Evolutionary conservation across 2,329 filamentous ascomycete species (phyloP), one percentile per base, ranked within the genome.

Genomic region (Magnaporthiopsis rhizophila): DNA sequence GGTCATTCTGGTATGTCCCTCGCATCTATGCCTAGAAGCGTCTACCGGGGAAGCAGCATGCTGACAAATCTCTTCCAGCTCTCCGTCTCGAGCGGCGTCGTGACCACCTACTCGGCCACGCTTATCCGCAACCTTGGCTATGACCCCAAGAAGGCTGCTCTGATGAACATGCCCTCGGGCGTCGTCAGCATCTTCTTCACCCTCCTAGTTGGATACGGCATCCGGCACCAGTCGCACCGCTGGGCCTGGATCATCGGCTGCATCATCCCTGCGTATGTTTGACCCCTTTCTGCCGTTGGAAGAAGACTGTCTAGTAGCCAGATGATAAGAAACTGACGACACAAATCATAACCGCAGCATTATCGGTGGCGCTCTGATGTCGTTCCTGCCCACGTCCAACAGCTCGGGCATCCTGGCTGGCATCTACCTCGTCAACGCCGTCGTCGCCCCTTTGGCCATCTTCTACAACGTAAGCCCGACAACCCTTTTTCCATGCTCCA

Each of bases 371-470:
- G 78, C 76, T 0, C 69, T 82, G 36, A 81, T 83, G 79, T 83
- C 81, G 0, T 83, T 82, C 67, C 70, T 81, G 13, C 76, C 79
- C 4, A 70, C 73, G 1, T 72, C 69, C 38, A 79, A 82, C 66
- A 76, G 75, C 38, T 71, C 75, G 0, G 82, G 81, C 4, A 73
- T 77, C 8, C 73, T 82, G 21, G 78, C 74, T 3, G 79, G 79
- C 18, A 78, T 81, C 62, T 82, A 81, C 68, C 73, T 81, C 2
- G 77, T 82, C 66, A 81, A 81, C 62, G 78, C 78, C 18, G 78
- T 81, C 3, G 76, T 79, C 6, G 77, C 77, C 0, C 77, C 78
- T 0, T 66, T 80, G 50, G 71, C 76, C 6, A 69, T 81, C 57
- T 78, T 79, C 68, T 80, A 80, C 67, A 74, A 72, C 60, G 76